These are phyloP conservation scores for Starmerella floris DNA, from an alignment of 805 yeast species.

Conservation along the genomic window DNA sequence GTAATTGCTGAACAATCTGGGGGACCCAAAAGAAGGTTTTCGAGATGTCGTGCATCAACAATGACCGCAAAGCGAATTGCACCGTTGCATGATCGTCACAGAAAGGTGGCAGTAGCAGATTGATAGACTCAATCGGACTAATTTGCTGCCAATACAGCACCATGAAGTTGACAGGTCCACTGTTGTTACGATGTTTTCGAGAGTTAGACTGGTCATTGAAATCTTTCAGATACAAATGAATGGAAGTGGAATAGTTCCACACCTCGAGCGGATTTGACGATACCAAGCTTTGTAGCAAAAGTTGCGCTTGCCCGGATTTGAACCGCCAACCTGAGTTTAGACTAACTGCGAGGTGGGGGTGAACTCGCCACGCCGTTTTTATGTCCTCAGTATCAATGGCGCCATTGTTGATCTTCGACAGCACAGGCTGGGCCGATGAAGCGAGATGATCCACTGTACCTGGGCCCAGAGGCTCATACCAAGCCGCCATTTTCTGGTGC, in stretches of 20 bases:
- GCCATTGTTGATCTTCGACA: not conserved
- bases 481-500: slow-evolving; percentile 52
- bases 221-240: slow-evolving; percentile 35
- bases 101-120: slow-evolving; percentile 62
- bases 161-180: slow-evolving; percentile 16
- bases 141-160: slow-evolving; percentile 58
- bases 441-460: not conserved
- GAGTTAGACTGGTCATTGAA: no score
- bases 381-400: slow-evolving; percentile 29
- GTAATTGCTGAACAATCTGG: slow-evolving; percentile 83
- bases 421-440: not conserved
- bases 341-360: slow-evolving; percentile 62
- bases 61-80: slow-evolving; percentile 81
- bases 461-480: slow-evolving; percentile 50
- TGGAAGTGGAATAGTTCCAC: slow-evolving; percentile 43
- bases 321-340: slow-evolving; percentile 26
- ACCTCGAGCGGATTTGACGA: slow-evolving; percentile 46
- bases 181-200: not conserved
- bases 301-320: slow-evolving; percentile 21
- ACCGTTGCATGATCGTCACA: slow-evolving; percentile 51
- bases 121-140: slow-evolving; percentile 74
- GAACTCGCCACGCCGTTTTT: slow-evolving; percentile 44
- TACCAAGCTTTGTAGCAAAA: slow-evolving; percentile 36
- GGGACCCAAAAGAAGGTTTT: slow-evolving; percentile 94
- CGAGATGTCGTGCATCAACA: slow-evolving; percentile 77